Conservation (phyloP, 208 protist species). For the Crithidia sp. region DNA sequence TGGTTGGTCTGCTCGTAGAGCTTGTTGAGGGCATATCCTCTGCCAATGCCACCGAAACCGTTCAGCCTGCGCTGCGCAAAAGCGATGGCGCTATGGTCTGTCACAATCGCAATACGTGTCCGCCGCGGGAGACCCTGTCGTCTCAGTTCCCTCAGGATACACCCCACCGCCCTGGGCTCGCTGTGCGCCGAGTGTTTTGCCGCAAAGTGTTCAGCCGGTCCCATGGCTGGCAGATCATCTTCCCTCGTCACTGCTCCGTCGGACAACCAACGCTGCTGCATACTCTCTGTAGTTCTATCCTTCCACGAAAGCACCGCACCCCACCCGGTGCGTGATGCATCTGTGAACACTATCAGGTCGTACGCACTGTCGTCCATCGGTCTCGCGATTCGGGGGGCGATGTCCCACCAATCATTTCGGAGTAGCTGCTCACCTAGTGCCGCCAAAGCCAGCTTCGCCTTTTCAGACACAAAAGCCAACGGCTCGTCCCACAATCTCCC, state of each 20-base stretch:
- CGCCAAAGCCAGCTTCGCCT: background rate
- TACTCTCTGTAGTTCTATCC: background rate
- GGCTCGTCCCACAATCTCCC: background rate
- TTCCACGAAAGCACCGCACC: background rate
- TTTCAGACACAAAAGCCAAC: background rate
- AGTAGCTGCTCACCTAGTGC: background rate
- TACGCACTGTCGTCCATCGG: background rate
- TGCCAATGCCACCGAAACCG: too few relatives aligned
- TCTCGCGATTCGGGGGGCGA: background rate
- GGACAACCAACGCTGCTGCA: background rate
- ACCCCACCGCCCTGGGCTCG: background rate
- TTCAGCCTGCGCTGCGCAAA: too few relatives aligned
- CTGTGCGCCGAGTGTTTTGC: background rate
- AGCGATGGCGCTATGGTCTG: too few relatives aligned
- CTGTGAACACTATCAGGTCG: background rate
- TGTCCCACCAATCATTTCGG: background rate
- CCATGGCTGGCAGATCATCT: background rate
- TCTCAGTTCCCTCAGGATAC: background rate
- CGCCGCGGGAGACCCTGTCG: too few relatives aligned
- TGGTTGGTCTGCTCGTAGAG: too few relatives aligned
- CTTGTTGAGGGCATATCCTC: too few relatives aligned
- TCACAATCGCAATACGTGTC: too few relatives aligned
- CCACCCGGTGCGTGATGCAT: background rate
- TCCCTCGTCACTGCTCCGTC: background rate
- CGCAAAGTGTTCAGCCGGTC: background rate